phyloP scores from a whole-genome alignment of 2,329 filamentous ascomycete genomes.

The Nannizzia gypsea region DNA sequence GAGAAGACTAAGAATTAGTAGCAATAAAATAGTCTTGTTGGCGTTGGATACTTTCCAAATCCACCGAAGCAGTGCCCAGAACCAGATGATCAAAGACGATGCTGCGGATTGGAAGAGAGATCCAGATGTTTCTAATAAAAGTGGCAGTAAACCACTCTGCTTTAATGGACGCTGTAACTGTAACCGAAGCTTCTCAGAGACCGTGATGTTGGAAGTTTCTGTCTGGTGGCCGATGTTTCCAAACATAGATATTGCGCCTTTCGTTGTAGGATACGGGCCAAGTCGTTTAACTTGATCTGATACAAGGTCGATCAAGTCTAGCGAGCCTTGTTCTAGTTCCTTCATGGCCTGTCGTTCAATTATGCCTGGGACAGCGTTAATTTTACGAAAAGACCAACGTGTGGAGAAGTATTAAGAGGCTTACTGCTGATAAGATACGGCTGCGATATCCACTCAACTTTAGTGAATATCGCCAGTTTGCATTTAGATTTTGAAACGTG shows the following conservation, averaged over 20 bases:
- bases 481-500: slow-evolving; percentile 85
- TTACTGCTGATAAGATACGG: slow-evolving; percentile 40
- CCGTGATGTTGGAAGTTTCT: slow-evolving; percentile 29
- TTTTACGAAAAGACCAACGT: slow-evolving; percentile 6
- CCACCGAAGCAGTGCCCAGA: slow-evolving; percentile 53
- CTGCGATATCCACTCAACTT: slow-evolving; percentile 71
- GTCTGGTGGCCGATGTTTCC: slow-evolving; percentile 37
- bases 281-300: slow-evolving; percentile 38
- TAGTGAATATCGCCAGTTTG: slow-evolving; percentile 77
- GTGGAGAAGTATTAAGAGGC: slow-evolving; percentile 11
- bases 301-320: slow-evolving; percentile 40
- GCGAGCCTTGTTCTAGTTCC: slow-evolving; percentile 45
- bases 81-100: slow-evolving; percentile 65
- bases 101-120: slow-evolving; percentile 64
- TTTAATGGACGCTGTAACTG: slow-evolving; percentile 46
- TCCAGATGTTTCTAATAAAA: slow-evolving; percentile 60
- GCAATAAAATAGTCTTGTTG: slow-evolving; percentile 58
- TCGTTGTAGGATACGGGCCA: slow-evolving; percentile 36
- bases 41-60: slow-evolving; percentile 58
- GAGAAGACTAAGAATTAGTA: slow-evolving; percentile 57
- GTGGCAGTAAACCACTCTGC: slow-evolving; percentile 50
- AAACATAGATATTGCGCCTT: slow-evolving; percentile 39
- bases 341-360: slow-evolving; percentile 58
- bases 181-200: slow-evolving; percentile 23
- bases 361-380: slow-evolving; percentile 26